Evolutionary conservation across 2,329 filamentous ascomycete species (phyloP).

Genomic region (Diaporthe nobilis): DNA sequence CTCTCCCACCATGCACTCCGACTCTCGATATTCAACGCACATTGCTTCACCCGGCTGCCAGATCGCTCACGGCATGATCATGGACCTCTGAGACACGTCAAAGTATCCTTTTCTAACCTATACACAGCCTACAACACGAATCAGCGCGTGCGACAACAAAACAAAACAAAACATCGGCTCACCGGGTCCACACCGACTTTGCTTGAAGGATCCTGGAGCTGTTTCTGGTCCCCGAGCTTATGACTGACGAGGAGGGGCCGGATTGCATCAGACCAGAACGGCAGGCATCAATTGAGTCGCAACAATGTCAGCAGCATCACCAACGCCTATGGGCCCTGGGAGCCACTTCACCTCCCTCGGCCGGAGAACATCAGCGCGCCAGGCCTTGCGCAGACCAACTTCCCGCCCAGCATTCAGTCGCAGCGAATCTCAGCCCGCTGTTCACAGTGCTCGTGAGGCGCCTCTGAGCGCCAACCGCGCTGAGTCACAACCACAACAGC

Average conservation of each 20-base stretch:
- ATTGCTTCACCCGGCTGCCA: constrained; percentile 32
- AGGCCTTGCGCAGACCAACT: constrained; percentile 65
- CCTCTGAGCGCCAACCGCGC: constrained; percentile 42
- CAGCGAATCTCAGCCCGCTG: constrained; percentile 60
- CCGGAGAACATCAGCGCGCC: constrained; percentile 69
- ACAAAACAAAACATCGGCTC: constrained; percentile 7
- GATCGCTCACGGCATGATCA: constrained; percentile 36
- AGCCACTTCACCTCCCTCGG: constrained; percentile 61
- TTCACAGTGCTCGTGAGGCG: constrained; percentile 43
- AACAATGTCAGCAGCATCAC: constrained; percentile 67
- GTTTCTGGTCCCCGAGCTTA: constrained; percentile 9
- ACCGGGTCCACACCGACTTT: constrained; percentile 38
- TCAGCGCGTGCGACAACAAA: constrained; percentile 22
- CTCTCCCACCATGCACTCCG: constrained; percentile 36
- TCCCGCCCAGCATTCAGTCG: constrained; percentile 62
- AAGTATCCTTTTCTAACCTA: constrained; percentile 36
- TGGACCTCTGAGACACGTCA: constrained; percentile 41
- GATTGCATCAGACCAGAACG: not conserved
- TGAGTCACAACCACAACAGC: constrained; percentile 58
- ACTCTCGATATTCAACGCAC: constrained; percentile 16
- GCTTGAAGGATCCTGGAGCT: constrained; percentile 36
- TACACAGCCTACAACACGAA: constrained; percentile 19
- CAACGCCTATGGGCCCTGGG: constrained; percentile 66
- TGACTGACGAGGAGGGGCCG: constrained; percentile 6
- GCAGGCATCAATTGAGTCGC: constrained; percentile 39